phyloP scores from a whole-genome alignment of 352 stramenopile genomes.

The Phytophthora colocasiae region DNA sequence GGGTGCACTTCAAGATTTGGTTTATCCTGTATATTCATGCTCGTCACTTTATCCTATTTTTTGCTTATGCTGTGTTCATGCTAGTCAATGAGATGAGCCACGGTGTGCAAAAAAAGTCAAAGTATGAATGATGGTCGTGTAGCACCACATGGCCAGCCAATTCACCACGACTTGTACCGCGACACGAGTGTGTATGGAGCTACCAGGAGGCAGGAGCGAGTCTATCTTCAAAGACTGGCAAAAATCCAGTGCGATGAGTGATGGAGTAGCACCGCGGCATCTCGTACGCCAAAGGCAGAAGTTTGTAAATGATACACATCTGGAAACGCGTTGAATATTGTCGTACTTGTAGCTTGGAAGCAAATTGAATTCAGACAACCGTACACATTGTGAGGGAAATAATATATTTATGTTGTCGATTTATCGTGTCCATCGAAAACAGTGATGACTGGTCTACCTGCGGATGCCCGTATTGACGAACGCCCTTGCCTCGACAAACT shows the following conservation, averaged over 20 bases:
- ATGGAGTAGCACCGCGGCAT: no score
- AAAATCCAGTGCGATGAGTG: no score
- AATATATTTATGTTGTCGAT: no score
- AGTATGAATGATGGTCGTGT: slow-evolving; percentile 11
- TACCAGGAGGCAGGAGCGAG: no score
- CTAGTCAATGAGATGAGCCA: not conserved
- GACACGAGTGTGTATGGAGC: no score
- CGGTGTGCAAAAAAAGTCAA: not conserved
- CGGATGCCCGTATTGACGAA: not conserved
- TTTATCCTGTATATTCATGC: not conserved
- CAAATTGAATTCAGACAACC: no score
- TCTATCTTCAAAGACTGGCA: not conserved
- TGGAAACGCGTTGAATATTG: no score
- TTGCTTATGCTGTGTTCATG: not conserved
- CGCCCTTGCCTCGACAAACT: not conserved
- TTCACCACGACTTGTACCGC: no score
- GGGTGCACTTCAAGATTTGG: not conserved
- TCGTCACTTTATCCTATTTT: not conserved
- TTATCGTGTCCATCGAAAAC: no score
- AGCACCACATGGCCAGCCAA: not conserved
- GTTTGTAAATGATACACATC: no score
- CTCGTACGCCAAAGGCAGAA: no score
- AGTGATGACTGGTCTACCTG: not conserved
- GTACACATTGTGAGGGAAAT: not conserved
- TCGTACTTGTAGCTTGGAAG: no score